These are phyloP conservation scores for Lipomyces oligophaga DNA, from an alignment of 805 yeast species.

Conservation along the genomic window DNA sequence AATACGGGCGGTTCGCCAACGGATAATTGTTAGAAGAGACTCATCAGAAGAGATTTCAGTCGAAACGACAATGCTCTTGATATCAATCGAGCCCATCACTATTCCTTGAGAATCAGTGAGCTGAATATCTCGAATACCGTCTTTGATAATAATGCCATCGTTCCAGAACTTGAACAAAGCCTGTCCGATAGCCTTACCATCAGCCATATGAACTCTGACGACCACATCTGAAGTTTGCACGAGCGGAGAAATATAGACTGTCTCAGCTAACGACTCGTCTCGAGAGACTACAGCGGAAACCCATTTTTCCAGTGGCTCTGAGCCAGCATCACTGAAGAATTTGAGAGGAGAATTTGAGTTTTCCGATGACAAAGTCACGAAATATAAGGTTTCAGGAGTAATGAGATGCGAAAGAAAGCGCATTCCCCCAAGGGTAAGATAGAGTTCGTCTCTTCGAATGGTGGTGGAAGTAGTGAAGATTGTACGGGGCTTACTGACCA, in stretches of 20 bases:
- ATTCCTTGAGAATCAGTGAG: conserved; percentile 4
- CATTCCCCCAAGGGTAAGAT: conserved; percentile 20
- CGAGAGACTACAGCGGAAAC: conserved; percentile 64
- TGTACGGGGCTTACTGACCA: conserved; percentile 12
- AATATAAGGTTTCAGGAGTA: conserved; percentile 12
- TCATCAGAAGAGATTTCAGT: conserved; percentile 21
- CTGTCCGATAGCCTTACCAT: conserved; percentile 60
- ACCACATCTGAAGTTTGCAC: conserved; percentile 50
- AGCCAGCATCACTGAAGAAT: conserved; percentile 7
- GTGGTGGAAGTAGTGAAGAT: conserved; percentile 18
- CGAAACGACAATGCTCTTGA: conserved; percentile 16
- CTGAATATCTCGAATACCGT: conserved; percentile 10
- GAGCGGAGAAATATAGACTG: conserved; percentile 60
- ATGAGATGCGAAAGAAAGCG: conserved; percentile 4
- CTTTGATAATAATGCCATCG: conserved; percentile 18
- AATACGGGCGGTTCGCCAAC: conserved; percentile 21
- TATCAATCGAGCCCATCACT: conserved; percentile 10
- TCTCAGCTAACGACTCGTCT: conserved; percentile 69
- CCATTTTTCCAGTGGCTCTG: conserved; percentile 30
- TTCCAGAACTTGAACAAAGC: conserved; percentile 46
- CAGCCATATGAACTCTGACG: conserved; percentile 51
- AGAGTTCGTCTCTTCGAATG: conserved; percentile 23
- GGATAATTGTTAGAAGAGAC: conserved; percentile 15
- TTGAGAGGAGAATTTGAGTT: conserved; percentile 7
- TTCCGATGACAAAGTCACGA: conserved; percentile 12